These are phyloP conservation scores for Mycosphaerella sp. DNA, from an alignment of 2,329 filamentous ascomycete genomes.

Conservation along the genomic window DNA sequence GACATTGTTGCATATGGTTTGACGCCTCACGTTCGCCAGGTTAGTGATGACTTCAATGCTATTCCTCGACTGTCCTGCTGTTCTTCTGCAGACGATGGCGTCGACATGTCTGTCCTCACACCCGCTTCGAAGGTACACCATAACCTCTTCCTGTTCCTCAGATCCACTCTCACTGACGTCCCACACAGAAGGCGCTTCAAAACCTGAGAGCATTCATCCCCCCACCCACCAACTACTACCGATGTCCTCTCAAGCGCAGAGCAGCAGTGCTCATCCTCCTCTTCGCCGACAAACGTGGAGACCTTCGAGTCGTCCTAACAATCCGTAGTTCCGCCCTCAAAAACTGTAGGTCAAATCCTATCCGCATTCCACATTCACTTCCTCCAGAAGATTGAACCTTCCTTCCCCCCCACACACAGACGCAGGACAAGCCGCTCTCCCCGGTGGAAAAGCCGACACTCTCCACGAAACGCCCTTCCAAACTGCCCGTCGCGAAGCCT, in stretches of 20 bases:
- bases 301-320: constrained; percentile 62
- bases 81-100: constrained; percentile 19
- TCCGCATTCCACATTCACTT: too few relatives aligned
- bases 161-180: constrained; percentile 1
- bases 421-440: constrained; percentile 43
- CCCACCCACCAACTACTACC: constrained; percentile 52
- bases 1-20: constrained; percentile 6
- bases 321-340: constrained; percentile 54
- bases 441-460: constrained; percentile 50
- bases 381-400: too few relatives aligned
- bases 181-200: constrained; percentile 43
- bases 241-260: constrained; percentile 56
- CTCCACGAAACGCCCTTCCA: constrained; percentile 57
- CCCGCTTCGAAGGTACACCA: constrained; percentile 30
- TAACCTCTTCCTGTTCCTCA: not conserved
- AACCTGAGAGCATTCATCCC: constrained; percentile 51
- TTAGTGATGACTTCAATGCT: too few relatives aligned
- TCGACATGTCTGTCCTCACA: constrained; percentile 29
- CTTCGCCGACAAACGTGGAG: constrained; percentile 75
- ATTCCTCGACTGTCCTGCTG: too few relatives aligned
- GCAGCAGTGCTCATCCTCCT: constrained; percentile 84
- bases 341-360: constrained; percentile 41
- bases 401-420: constrained; percentile 39
- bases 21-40: too few relatives aligned
- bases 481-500: constrained; percentile 82